Percentiles rank a stretch among this genome's conserved stretches.
These are phyloP conservation scores for Globisporangium apiculatum DNA, from an alignment of 352 stramenopile species.

Conservation along the genomic window DNA sequence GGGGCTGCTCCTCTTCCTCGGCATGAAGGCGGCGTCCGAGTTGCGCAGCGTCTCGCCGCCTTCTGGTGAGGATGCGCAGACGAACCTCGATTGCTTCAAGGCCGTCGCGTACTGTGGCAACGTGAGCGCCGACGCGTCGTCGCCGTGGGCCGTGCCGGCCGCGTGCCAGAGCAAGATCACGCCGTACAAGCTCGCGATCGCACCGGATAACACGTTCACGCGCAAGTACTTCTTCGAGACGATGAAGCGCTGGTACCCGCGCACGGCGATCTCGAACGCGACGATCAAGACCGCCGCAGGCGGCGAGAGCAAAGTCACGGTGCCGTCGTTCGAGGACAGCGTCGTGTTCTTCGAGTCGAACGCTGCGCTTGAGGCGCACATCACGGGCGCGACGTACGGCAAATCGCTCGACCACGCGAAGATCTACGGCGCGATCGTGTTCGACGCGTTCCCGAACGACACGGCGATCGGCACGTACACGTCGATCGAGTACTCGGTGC, in stretches of 20 bases:
- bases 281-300: constrained; percentile 4
- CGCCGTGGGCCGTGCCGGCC: constrained; percentile 24
- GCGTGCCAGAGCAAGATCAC: constrained; percentile 24
- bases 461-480: constrained; percentile 31
- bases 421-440: constrained; percentile 58
- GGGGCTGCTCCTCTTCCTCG: constrained; percentile 43
- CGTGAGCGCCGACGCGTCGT: constrained; percentile 29
- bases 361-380: constrained; percentile 32
- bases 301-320: constrained; percentile 12
- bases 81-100: constrained; percentile 13
- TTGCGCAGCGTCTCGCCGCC: constrained; percentile 11
- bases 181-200: constrained; percentile 48
- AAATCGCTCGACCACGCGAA: constrained; percentile 29
- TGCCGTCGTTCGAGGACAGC: constrained; percentile 52
- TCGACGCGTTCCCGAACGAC: constrained; percentile 37
- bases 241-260: constrained; percentile 47
- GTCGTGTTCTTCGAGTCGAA: constrained; percentile 55
- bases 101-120: constrained; percentile 18
- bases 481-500: constrained; percentile 56
- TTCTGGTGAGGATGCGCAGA: neutral
- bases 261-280: constrained; percentile 17
- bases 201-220: constrained; percentile 47
- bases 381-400: constrained; percentile 35
- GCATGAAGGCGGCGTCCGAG: constrained; percentile 21
- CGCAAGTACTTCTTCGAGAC: constrained; percentile 57